Conservation (phyloP, 2,329 filamentous ascomycete species). For the Ilyonectria mors-panacis region DNA sequence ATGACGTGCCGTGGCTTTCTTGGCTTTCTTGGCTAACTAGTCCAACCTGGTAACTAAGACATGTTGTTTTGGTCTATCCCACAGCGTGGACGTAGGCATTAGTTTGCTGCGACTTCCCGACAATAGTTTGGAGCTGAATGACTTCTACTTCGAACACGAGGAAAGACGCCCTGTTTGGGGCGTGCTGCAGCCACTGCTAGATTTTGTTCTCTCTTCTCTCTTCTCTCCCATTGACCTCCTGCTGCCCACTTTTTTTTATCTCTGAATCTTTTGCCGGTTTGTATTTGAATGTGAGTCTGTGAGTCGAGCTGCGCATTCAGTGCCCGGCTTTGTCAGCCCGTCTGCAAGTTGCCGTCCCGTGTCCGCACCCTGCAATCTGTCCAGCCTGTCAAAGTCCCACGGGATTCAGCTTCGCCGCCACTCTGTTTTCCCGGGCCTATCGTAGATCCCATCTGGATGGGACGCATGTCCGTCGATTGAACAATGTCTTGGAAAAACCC, state of each 20-base stretch:
- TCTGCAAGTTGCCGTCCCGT: slow-evolving; percentile 17
- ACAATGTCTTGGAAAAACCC: slow-evolving; percentile 13
- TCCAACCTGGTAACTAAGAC: not conserved
- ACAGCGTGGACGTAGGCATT: not conserved
- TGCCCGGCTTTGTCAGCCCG: slow-evolving; percentile 3
- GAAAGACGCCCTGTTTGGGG: not conserved
- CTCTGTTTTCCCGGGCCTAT: not conserved
- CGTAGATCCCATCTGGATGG: not conserved
- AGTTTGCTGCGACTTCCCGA: not conserved
- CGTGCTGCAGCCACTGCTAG: not conserved
- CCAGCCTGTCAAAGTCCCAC: not conserved
- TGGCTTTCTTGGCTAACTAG: not conserved
- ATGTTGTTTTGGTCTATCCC: not conserved
- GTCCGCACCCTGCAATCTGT: slow-evolving; percentile 3
- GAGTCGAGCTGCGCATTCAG: not conserved
- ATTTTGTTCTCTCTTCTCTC: not conserved
- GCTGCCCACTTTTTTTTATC: not conserved
- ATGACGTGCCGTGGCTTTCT: not conserved
- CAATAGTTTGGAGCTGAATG: not conserved
- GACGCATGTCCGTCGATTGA: slow-evolving; percentile 1
- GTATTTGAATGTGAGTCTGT: slow-evolving; percentile 7
- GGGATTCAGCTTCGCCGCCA: not conserved
- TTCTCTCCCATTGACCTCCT: not conserved
- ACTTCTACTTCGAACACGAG: slow-evolving; percentile 2
- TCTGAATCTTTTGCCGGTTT: not conserved